These are phyloP conservation scores for Pugionium cornutum DNA, from an alignment of 345 rosid species.

Conservation along the genomic window DNA sequence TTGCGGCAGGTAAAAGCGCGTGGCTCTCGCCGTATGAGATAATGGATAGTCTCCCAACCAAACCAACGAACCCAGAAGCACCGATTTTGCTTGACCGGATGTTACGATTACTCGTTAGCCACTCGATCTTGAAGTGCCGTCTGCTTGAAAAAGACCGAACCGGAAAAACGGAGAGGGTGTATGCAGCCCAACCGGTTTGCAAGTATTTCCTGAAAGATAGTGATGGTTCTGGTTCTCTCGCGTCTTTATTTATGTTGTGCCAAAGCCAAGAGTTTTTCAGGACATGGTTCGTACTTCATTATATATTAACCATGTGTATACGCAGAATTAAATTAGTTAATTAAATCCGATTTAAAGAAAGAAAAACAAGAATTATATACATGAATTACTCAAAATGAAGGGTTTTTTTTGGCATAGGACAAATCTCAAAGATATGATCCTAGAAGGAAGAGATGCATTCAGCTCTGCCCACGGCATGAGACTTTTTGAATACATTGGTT, in stretches of 20 bases:
- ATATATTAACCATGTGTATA: not conserved
- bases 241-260: slow-evolving; percentile 19
- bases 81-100: slow-evolving; percentile 54
- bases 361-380: too few species aligned
- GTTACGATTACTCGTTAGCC: slow-evolving; percentile 51
- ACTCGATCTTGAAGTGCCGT: slow-evolving; percentile 47
- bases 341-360: too few species aligned
- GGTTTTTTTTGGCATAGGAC: slow-evolving; percentile 29
- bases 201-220: slow-evolving; percentile 31
- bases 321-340: not conserved
- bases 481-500: slow-evolving; percentile 47
- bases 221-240: slow-evolving; percentile 36
- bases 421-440: slow-evolving; percentile 48
- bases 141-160: slow-evolving; percentile 20
- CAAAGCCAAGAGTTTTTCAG: slow-evolving; percentile 29
- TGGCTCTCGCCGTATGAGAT: slow-evolving; percentile 55
- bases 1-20: slow-evolving; percentile 30
- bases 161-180: slow-evolving; percentile 21
- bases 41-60: slow-evolving; percentile 36
- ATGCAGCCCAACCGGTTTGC: slow-evolving; percentile 39
- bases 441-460: slow-evolving; percentile 60
- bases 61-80: slow-evolving; percentile 48
- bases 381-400: too few species aligned
- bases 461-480: slow-evolving; percentile 54
- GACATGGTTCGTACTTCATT: slow-evolving; percentile 31